phyloP scores from a whole-genome alignment of 2,329 filamentous ascomycete genomes.

The Aotearoamyces nothofagi region DNA sequence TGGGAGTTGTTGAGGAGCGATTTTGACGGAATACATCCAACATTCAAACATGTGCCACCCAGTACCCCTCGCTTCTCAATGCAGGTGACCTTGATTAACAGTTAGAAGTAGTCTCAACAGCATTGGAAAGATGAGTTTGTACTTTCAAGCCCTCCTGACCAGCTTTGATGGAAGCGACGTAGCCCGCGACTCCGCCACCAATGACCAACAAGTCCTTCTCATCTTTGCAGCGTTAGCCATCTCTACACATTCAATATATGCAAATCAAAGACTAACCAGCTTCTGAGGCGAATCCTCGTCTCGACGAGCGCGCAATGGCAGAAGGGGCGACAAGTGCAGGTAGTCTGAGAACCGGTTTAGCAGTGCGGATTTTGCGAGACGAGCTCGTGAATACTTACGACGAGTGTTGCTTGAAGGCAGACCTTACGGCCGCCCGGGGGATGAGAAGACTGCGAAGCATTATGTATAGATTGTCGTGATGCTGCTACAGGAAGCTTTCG shows the following conservation, averaged over 20 bases:
- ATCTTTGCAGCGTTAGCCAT: slow-evolving; percentile 49
- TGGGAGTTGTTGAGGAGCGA: slow-evolving; percentile 99
- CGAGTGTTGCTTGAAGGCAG: slow-evolving; percentile 35
- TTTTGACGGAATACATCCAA: slow-evolving; percentile 98
- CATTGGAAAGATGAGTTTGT: slow-evolving; percentile 13
- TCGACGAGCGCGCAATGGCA: slow-evolving; percentile 36
- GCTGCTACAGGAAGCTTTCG: slow-evolving; percentile 3
- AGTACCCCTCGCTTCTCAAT: slow-evolving; percentile 96
- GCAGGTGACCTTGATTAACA: slow-evolving; percentile 58
- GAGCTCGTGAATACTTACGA: slow-evolving; percentile 26
- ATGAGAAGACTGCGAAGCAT: slow-evolving; percentile 49
- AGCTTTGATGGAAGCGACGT: slow-evolving; percentile 98
- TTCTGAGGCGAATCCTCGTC: slow-evolving; percentile 40
- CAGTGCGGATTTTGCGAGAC: no score
- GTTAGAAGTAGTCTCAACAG: slow-evolving; percentile 7
- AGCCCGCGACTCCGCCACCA: slow-evolving; percentile 93
- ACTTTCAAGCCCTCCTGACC: slow-evolving; percentile 96
- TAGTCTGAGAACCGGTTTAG: no score
- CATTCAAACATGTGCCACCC: slow-evolving; percentile 95
- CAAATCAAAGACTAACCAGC: slow-evolving; percentile 18
- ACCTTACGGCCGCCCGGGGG: slow-evolving; percentile 39
- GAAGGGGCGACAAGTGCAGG: no score
- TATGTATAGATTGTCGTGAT: slow-evolving; percentile 16
- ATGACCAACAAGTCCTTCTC: slow-evolving; percentile 97
- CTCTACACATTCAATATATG: slow-evolving; percentile 29